Evolutionary conservation across 257 asterid genomes (phyloP).

Genomic region (Rubia yunnanensis): DNA sequence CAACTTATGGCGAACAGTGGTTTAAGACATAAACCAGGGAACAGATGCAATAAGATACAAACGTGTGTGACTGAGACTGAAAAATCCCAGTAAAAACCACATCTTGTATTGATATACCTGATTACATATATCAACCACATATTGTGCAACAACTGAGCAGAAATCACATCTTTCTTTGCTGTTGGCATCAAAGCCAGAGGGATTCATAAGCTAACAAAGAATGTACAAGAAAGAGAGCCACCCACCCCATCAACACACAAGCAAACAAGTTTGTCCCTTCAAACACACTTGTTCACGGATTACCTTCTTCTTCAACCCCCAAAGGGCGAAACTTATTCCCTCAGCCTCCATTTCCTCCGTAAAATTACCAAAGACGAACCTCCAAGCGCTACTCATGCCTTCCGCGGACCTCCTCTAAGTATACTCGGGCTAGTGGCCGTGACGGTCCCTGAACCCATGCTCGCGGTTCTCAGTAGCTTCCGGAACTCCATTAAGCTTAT

Average conservation of each 20-base stretch:
- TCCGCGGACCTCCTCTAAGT: slow-evolving; percentile 24
- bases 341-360: slow-evolving; percentile 2
- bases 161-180: background rate
- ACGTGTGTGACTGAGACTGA: background rate
- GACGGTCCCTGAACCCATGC: slow-evolving; percentile 53
- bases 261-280: background rate
- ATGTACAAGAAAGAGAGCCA: slow-evolving; percentile 16
- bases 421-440: slow-evolving; percentile 34
- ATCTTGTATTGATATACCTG: background rate
- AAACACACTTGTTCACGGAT: background rate
- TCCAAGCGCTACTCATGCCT: slow-evolving; percentile 11
- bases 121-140: background rate
- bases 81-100: slow-evolving; percentile 1
- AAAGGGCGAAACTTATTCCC: background rate
- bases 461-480: slow-evolving; percentile 86
- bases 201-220: slow-evolving; percentile 5
- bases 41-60: background rate
- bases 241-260: background rate
- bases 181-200: background rate
- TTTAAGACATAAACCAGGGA: too few species aligned
- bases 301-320: background rate
- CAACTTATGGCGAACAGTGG: too few species aligned
- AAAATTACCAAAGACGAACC: slow-evolving; percentile 8
- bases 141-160: background rate
- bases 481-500: slow-evolving; percentile 92